phyloP scores from a whole-genome alignment of 768 basidiomycete species.

The Suillus discolor region DNA sequence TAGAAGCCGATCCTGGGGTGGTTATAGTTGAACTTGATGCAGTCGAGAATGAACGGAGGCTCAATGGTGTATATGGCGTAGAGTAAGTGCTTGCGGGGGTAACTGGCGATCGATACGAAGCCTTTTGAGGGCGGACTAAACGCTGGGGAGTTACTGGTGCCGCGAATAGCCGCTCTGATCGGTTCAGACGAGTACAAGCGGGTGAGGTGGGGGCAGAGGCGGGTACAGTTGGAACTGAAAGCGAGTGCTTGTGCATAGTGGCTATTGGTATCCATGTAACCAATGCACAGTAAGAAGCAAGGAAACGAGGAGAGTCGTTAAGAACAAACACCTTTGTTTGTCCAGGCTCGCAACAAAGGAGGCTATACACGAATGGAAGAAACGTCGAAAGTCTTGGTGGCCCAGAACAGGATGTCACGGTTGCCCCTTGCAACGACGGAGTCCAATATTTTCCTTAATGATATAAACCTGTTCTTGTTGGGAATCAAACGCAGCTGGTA shows the following conservation, averaged over 20 bases:
- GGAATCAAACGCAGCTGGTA: constrained; percentile 14
- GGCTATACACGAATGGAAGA: constrained; percentile 28
- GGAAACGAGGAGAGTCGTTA: constrained; percentile 6
- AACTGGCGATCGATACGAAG: constrained; percentile 55
- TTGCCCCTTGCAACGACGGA: constrained; percentile 18
- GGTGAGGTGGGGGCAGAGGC: constrained; percentile 50
- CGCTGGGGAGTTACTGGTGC: constrained; percentile 70
- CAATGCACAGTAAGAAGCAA: constrained; percentile 4
- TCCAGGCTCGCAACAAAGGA: constrained; percentile 19
- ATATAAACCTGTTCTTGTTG: constrained; percentile 17
- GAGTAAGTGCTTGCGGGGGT: constrained; percentile 56
- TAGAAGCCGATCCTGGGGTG: constrained; percentile 51
- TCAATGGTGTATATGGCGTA: constrained; percentile 70
- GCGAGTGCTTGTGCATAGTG: constrained; percentile 32
- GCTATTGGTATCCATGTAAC: constrained; percentile 14
- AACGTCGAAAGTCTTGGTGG: constrained; percentile 22
- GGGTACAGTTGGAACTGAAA: constrained; percentile 34
- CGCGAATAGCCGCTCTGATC: constrained; percentile 29
- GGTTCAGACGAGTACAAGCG: constrained; percentile 38
- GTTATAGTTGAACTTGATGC: constrained; percentile 54
- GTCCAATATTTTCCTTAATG: constrained; percentile 9
- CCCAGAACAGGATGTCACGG: constrained; percentile 20
- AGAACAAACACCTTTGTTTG: constrained; percentile 24
- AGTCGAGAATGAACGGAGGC: constrained; percentile 62
- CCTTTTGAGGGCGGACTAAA: constrained; percentile 45